phyloP scores from a whole-genome alignment of 257 asterid species.

The Leptodermis oblonga region DNA sequence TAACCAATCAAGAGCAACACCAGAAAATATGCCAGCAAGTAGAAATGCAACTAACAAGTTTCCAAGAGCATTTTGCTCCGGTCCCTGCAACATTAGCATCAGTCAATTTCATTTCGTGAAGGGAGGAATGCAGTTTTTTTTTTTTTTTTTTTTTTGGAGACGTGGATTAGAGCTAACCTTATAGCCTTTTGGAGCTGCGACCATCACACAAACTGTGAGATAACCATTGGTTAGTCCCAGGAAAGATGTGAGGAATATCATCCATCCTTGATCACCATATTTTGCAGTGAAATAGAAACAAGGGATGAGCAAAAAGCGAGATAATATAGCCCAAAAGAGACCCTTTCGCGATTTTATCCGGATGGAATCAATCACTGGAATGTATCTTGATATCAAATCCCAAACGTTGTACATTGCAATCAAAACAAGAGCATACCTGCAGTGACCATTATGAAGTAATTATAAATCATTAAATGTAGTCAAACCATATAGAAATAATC shows the following conservation, averaged over 20 bases:
- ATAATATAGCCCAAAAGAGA: constrained; percentile 25
- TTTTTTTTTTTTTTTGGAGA: too few relatives aligned
- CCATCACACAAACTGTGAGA: constrained; percentile 38
- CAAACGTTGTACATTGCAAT: constrained; percentile 33
- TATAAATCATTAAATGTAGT: not conserved
- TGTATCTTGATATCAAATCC: constrained; percentile 37
- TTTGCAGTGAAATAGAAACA: constrained; percentile 44
- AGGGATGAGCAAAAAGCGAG: constrained; percentile 40
- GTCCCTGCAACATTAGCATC: constrained; percentile 24
- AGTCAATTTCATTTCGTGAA: not conserved
- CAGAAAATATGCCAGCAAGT: constrained; percentile 32
- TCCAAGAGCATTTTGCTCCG: constrained; percentile 40
- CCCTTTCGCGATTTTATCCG: constrained; percentile 32
- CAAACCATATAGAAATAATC: too few relatives aligned
- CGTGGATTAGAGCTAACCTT: constrained; percentile 23
- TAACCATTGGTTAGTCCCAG: constrained; percentile 42
- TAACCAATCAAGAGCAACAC: constrained; percentile 36
- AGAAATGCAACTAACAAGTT: constrained; percentile 27
- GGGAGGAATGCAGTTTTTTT: not conserved
- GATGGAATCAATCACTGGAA: constrained; percentile 24
- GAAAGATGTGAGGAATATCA: constrained; percentile 40
- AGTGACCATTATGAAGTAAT: not conserved
- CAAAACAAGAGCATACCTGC: constrained; percentile 39
- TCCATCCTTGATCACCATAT: constrained; percentile 50
- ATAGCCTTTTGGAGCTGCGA: constrained; percentile 44